Base-by-base conservation (phyloP, 1,139 yeast species). In the Entelexis paramagnoliae region DNA sequence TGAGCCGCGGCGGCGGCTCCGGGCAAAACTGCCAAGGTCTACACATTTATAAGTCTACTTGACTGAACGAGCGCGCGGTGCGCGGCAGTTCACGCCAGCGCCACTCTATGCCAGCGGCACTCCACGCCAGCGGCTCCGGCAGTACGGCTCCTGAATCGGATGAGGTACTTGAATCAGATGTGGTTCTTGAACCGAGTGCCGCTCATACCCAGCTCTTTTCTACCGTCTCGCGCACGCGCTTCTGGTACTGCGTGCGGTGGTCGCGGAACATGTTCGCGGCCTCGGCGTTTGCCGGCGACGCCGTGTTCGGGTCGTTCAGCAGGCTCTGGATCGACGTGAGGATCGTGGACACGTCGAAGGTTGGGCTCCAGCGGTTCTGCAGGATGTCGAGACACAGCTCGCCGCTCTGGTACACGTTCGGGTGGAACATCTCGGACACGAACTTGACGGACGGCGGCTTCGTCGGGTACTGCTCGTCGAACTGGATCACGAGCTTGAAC, bases 291-390 rank as follows among this genome's bases (percentile, higher is more conserved):
- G 99, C 99, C 4, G 99, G 99, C 28, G 95, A 85, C 52, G 88
- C 81, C 52, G 91, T 93, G 67, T 91, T 91, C 11, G 99, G 99
- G 66, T 91, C 99, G 66, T 91, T 91, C 60, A 91, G 73, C 57
- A 91, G 75, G 58, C 67, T 64, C 55, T 70, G 74, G 53, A 83
- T 77, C 38, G 96, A 85, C 1, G 98, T 91, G 61, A 91, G 73
- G 52, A 91, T 91, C 29, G 96, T 88, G n/a, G 96, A 89, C 40
- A 91, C 99, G 64, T 93, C 98, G 65, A 91, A 93, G 0, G 98
- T 93, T 16, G 99, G 99, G 22, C 95, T 84, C 99, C 99, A 91
- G 64, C 97, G 76, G 70, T 91, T 93, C 65, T 91, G 98, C 59
- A 91, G 73, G 60, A 91, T 91, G 69, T 93, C 99, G 59, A 91